Base-by-base conservation (phyloP, 2,329 filamentous ascomycete genomes). In the Colletotrichum sp. region DNA sequence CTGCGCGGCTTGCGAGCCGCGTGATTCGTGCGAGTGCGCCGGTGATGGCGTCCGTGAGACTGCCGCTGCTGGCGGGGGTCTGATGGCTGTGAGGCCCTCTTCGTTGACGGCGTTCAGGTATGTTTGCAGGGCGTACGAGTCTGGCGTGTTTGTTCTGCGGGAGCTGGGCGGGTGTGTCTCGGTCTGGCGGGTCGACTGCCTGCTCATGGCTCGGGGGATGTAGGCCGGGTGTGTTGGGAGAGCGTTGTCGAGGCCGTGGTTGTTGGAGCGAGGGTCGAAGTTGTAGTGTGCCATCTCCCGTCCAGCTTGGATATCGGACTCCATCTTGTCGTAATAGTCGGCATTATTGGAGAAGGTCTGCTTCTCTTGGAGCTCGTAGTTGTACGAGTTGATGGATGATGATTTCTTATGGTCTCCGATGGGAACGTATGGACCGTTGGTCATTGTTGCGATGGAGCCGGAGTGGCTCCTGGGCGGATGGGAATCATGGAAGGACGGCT, bases 211-310 rank as follows among this genome's bases (percentile, higher is more conserved):
- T 6, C 82, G 82, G 1, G 87, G 86, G 24, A 89, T 84, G 66
- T 90, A 90, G 0, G 89, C 89, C 1, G 85, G 86, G 75, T 90
- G 89, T 0, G 87, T 83, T 0, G 89, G 89, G 57, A 90, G 82
- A 1, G 84, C 83, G 60, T 78, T 84, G 16, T 67, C 70, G 6
- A 80, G 80, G 4, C 78, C 81, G 12, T 79, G 77, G 12, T 75
- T 67, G 7, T 62, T 70, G 0, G 78, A 70, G 24, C 80, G 80
- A 0, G 81, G 82, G 36, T 84, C 80, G 28, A 80, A 81, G 70
- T 80, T 79, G 77, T 84, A 84, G 32, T 80, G 73, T 1, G 75
- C 16, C 3, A 65, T 75, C 3, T 28, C 28, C 8, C 28, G 28
- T 2, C 26, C 26, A 7, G 26, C 26, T 28, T 28, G 26, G 26